phyloP scores from a whole-genome alignment of 108 stramenopile genomes.

The Epithemia pelagica region DNA sequence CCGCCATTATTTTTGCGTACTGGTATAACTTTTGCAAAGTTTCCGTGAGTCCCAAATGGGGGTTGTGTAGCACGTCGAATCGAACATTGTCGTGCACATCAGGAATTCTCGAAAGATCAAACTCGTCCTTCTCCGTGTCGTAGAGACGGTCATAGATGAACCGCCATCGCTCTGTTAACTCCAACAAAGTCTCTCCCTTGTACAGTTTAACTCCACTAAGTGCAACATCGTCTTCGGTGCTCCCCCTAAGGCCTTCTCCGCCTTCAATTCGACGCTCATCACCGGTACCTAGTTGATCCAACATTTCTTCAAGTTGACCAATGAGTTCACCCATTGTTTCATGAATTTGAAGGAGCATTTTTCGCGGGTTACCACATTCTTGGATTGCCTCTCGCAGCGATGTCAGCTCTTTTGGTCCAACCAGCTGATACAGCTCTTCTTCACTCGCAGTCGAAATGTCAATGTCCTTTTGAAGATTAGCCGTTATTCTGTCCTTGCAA shows the following conservation, averaged over 20 bases:
- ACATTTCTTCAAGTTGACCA: conserved; percentile 83
- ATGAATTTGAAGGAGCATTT: conserved; percentile 69
- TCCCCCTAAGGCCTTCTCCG: conserved; percentile 72
- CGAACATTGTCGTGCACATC: conserved; percentile 82
- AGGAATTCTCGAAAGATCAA: conserved; percentile 90
- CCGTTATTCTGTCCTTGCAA: conserved; percentile 78
- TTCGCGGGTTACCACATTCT: conserved; percentile 83
- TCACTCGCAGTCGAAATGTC: conserved; percentile 53
- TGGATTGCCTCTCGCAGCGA: conserved; percentile 76
- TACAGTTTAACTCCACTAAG: conserved; percentile 85
- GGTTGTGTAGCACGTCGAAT: conserved; percentile 87
- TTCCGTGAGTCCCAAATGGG: conserved; percentile 68
- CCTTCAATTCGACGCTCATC: conserved; percentile 75
- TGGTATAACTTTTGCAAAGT: conserved; percentile 83
- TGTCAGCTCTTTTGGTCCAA: conserved; percentile 69
- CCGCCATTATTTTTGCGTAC: conserved; percentile 87
- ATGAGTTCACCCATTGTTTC: conserved; percentile 77
- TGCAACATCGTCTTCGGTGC: conserved; percentile 68
- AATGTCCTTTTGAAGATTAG: conserved; percentile 76
- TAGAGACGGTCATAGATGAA: conserved; percentile 84
- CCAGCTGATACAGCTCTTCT: conserved; percentile 53
- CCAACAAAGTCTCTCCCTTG: conserved; percentile 88
- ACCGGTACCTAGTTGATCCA: conserved; percentile 53
- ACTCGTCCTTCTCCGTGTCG: conserved; percentile 71
- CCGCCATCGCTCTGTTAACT: conserved; percentile 93